Percentiles rank a stretch among this genome's conserved stretches.
These are phyloP conservation scores for Aspergillus sp. DNA, from an alignment of 2,329 filamentous ascomycete species.

Conservation along the genomic window DNA sequence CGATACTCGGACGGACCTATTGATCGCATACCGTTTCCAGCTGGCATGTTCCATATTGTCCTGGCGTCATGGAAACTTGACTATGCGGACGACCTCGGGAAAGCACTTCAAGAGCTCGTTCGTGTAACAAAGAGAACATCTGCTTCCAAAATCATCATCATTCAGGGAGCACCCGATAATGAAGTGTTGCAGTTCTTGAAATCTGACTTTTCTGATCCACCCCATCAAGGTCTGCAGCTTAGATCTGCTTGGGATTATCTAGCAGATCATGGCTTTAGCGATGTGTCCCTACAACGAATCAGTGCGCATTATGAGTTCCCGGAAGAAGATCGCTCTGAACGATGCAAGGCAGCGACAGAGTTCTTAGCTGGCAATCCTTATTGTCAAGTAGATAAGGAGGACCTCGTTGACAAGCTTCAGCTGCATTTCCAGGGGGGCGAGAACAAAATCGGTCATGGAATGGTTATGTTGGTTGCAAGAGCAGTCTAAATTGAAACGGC, in stretches of 20 bases:
- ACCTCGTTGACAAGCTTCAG: too few relatives aligned
- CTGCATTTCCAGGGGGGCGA: too few relatives aligned
- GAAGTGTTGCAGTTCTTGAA: background rate
- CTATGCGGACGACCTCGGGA: background rate
- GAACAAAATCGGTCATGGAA: too few relatives aligned
- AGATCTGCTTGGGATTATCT: background rate
- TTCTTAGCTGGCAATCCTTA: background rate
- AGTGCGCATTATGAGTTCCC: background rate
- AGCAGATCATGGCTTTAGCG: background rate
- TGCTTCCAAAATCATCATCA: background rate
- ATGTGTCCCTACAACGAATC: background rate
- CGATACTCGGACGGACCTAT: too few relatives aligned
- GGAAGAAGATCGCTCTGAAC: background rate
- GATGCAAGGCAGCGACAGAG: background rate
- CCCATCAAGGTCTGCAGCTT: conserved; percentile 4
- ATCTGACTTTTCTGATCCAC: background rate
- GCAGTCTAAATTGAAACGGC: too few relatives aligned
- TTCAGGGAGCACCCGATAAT: conserved; percentile 5
- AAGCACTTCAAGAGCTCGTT: background rate
- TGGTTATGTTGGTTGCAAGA: too few relatives aligned
- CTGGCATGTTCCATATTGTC: too few relatives aligned
- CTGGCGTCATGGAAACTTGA: background rate
- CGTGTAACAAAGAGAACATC: background rate
- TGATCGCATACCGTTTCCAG: too few relatives aligned
- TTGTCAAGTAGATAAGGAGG: too few relatives aligned